Conservation (phyloP, 2,329 filamentous ascomycete species). For the Tolypocladium paradoxum region DNA sequence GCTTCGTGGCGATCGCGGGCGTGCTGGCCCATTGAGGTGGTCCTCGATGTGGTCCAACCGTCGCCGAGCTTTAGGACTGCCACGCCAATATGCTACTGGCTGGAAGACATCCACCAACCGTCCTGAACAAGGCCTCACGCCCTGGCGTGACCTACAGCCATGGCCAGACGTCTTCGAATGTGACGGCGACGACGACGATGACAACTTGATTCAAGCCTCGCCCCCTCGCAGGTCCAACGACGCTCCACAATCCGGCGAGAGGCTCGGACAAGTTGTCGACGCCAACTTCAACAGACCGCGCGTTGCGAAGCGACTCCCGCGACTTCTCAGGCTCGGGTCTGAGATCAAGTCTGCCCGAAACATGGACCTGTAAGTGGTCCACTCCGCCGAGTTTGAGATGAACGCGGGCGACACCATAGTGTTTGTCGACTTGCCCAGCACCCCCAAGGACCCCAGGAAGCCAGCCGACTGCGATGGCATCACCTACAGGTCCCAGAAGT, state of each 20-base stretch:
- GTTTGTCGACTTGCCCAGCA: conserved; percentile 27
- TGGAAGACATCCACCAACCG: neutral
- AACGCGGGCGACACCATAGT: conserved; percentile 32
- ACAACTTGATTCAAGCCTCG: neutral
- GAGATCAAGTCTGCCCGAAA: conserved; percentile 12
- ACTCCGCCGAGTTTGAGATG: conserved; percentile 15
- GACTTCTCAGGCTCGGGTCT: neutral
- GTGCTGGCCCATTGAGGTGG: neutral
- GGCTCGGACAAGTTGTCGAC: neutral
- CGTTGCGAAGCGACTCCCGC: neutral
- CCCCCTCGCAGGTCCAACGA: neutral
- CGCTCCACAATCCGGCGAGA: neutral
- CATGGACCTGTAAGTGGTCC: conserved; percentile 16
- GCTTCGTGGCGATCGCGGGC: neutral
- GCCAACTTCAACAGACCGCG: neutral
- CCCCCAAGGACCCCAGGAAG: conserved; percentile 6
- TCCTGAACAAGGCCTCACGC: neutral
- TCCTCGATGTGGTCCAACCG: neutral
- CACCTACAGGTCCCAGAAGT: conserved; percentile 20
- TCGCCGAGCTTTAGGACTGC: neutral
- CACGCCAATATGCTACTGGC: neutral
- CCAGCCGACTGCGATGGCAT: conserved; percentile 24
- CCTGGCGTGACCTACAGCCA: too few species aligned
- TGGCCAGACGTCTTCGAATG: neutral
- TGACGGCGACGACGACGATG: neutral